Evolutionary conservation across 495 filamentous ascomycete genomes (phyloP), one percentile per base, ranked within the genome.

Genomic region (Aspergillus baeticus): DNA sequence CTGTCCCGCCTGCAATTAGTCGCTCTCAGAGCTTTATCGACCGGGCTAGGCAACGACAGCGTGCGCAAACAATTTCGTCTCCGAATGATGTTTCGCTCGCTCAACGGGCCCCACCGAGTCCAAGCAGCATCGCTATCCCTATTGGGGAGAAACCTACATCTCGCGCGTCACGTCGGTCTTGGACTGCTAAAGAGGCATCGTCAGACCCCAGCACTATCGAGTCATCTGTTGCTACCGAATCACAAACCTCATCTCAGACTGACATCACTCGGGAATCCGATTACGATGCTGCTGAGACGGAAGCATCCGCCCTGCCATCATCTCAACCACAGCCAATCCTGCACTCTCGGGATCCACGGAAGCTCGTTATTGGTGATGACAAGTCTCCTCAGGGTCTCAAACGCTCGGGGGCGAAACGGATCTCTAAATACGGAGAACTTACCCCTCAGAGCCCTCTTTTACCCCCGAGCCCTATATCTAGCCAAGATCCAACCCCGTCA

Each of bases 1-100:
- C 94, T 26, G 70, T 89, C 37, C 93, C 94, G 26, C 92, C 92
- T 10, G 64, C 77, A 10, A 70, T 82, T 20, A 74, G 58, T 37
- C 67, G 77, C 62, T 74, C 70, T 43, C 76, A 76, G 61, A 82
- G 79, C 60, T 81, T 82, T 55, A 74, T 81, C 57, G 74, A 74
- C 29, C 70, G 74, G 31, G 69, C 71, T 43, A 77, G 70, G 54
- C 70, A 74, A 43, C 65, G 68, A 22, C 61, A 71, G 55, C 60
- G 67, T 59, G 58, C 68, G 60, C 52, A 72, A 51, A 54, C 66
- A n/a, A 18, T 58, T 37, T 59, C 64, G 11, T 55, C 65, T 22
- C 63, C 70, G 13, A 62, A 57, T 34, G 68, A 73, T 2, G 77
- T 70, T 26, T 60, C 70, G 1, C 68, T 67, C 1, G 64, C 66